Conservation (phyloP, 148 eudicot species). For the Silene conica region DNA sequence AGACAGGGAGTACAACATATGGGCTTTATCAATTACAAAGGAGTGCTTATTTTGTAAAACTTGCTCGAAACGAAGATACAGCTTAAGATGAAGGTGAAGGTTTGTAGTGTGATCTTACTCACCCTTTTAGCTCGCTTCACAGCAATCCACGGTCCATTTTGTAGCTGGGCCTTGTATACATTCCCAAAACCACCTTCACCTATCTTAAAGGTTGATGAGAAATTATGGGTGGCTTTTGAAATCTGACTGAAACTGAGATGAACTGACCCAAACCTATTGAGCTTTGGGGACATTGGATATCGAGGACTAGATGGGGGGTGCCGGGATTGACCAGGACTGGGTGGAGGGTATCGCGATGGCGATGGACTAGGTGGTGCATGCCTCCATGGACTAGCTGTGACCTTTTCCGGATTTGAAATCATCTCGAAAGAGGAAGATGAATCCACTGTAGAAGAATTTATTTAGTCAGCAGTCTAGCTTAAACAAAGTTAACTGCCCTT, state of each 20-base stretch:
- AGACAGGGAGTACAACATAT: too few species aligned
- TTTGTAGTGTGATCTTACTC: slow-evolving; percentile 7
- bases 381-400: slow-evolving; percentile 62
- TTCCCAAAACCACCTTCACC: slow-evolving; percentile 98
- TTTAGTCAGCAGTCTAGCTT: neutral
- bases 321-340: slow-evolving; percentile 67
- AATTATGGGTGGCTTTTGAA: slow-evolving; percentile 67
- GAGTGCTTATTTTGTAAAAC: neutral
- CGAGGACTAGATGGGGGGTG: slow-evolving; percentile 84
- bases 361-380: slow-evolving; percentile 71
- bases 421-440: slow-evolving; percentile 63
- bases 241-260: slow-evolving; percentile 64
- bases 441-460: slow-evolving; percentile 50
- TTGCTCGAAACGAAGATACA: neutral
- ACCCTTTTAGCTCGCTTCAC: slow-evolving; percentile 96
- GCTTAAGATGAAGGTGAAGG: slow-evolving; percentile 1
- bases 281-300: slow-evolving; percentile 59
- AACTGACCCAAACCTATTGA: slow-evolving; percentile 58
- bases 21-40: too few species aligned
- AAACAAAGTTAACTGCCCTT: neutral
- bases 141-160: slow-evolving; percentile 78
- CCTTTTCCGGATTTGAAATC: slow-evolving; percentile 45
- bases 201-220: slow-evolving; percentile 54
- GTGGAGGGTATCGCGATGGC: slow-evolving; percentile 53
- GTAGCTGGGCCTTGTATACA: slow-evolving; percentile 80